Base-by-base conservation (phyloP, 495 filamentous ascomycete species). In the Choiromyces venosus region DNA sequence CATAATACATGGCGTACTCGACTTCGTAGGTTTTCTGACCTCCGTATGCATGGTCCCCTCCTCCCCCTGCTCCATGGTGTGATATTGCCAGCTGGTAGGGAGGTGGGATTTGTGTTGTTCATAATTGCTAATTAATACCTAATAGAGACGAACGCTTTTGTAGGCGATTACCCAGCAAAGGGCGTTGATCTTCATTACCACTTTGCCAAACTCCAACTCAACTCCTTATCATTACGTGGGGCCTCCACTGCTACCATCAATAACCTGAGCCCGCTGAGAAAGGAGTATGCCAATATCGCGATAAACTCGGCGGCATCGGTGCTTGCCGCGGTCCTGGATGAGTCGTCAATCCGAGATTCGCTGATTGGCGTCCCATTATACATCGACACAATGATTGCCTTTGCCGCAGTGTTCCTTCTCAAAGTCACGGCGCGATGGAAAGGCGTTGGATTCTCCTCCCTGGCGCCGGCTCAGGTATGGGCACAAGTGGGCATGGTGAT, bases 161-260 rank as follows among this genome's bases (percentile, higher is more conserved):
- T 89, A 61, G 85, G 85, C 21, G 86, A 85, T 1, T 88, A 88
- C 76, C 87, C 87, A 21, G 86, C 85, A 5, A 88, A 89, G 78
- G 87, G 87, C 7, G 86, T 89, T 19, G 83, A 85, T 12, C 80
- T 89, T n/a, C 87, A 89, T 75, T 88, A 88, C 77, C 85, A 88
- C 75, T 89, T 88, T 75, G 87, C 86, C 19, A 88, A 86, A 77
- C 85, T 89, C 66, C 87, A 89, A 69, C 83, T 89, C 64, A 88
- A 88, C 73, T 88, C 87, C 9, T 82, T 88, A 14, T 85, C 87
- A 8, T 84, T 89, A 8, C 85, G 87, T 10, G 87, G 84, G 4
- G 78, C 88, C 8, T 83, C 85, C 35, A 84, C 84, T 19, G 81
- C 83, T 8, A 85, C 87, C 52, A 85, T 85, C 0, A 84, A 85